A percentile compares a stretch with the other conserved stretches of the same genome.
Conservation (phyloP, 768 basidiomycete genomes). For the Boletus subcaerulescens region DNA sequence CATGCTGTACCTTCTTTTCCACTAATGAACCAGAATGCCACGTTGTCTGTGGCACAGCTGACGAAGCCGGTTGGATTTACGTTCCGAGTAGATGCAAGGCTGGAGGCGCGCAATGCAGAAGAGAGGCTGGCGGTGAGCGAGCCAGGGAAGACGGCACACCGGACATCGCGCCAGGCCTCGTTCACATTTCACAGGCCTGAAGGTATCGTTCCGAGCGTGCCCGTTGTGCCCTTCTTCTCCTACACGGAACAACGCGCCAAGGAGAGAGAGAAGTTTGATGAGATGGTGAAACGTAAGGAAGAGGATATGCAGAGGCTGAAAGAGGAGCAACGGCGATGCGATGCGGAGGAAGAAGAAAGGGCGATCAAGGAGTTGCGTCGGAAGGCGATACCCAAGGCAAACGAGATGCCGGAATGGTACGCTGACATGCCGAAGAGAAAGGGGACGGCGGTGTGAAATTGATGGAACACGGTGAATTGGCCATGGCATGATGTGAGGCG, state of each 20-base stretch:
- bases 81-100: conserved; percentile 48
- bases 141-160: conserved; percentile 36
- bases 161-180: conserved; percentile 39
- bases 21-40: conserved; percentile 20
- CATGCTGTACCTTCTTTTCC: conserved; percentile 20
- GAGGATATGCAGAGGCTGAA: conserved; percentile 44
- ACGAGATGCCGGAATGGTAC: conserved; percentile 78
- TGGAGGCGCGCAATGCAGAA: conserved; percentile 46
- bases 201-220: conserved; percentile 40
- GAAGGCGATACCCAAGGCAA: conserved; percentile 62
- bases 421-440: conserved; percentile 61
- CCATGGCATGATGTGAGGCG: conserved; percentile 16
- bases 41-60: conserved; percentile 29
- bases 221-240: conserved; percentile 39
- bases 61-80: conserved; percentile 52
- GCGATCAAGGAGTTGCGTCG: conserved; percentile 61
- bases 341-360: conserved; percentile 55
- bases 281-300: conserved; percentile 54
- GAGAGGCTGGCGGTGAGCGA: conserved; percentile 27
- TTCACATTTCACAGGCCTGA: conserved; percentile 41
- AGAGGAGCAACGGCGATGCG: conserved; percentile 46
- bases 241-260: conserved; percentile 54
- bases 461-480: conserved; percentile 8
- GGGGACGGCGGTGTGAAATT: conserved; percentile 20
- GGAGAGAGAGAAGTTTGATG: conserved; percentile 66